These are phyloP conservation scores for Trametes punicea DNA, from an alignment of 768 basidiomycete species.

Conservation along the genomic window DNA sequence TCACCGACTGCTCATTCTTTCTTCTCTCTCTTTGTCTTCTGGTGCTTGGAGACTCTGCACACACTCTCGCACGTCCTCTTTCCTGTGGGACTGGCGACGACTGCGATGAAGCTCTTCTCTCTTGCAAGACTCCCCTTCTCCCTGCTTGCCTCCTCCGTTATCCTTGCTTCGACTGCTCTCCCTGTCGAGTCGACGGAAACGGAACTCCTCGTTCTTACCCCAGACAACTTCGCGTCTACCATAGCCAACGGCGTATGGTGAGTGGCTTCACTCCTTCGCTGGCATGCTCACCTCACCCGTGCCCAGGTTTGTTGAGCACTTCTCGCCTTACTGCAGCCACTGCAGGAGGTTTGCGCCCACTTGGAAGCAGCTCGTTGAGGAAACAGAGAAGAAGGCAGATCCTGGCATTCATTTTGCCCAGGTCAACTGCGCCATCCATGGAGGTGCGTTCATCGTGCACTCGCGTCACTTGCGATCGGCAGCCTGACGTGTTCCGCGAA, in stretches of 20 bases:
- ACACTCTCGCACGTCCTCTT: not conserved
- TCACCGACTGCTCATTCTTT: not conserved
- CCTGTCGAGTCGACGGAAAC: conserved; percentile 27
- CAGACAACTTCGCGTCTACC: conserved; percentile 54
- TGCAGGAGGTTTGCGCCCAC: conserved; percentile 78
- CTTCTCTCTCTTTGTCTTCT: not conserved
- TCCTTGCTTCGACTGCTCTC: conserved; percentile 23
- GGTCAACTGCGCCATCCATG: conserved; percentile 74
- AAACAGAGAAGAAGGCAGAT: conserved; percentile 43
- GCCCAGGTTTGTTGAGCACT: conserved; percentile 77
- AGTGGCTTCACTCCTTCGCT: conserved; percentile 7
- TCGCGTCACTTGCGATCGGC: not conserved
- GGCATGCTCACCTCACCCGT: not conserved
- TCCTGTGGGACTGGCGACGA: not conserved
- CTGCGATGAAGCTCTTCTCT: conserved; percentile 12
- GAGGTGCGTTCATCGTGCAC: conserved; percentile 51
- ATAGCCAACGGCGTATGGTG: conserved; percentile 61
- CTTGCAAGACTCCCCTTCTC: conserved; percentile 24
- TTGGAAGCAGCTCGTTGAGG: conserved; percentile 67
- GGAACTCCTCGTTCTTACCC: conserved; percentile 42
- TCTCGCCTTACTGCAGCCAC: conserved; percentile 81
- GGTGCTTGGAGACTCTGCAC: not conserved
- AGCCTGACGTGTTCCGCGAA: conserved; percentile 30
- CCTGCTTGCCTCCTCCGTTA: conserved; percentile 24
- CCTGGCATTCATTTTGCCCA: conserved; percentile 69